Evolutionary conservation across 768 basidiomycete species (phyloP).

Genomic region (Tricholoma flavovirens): DNA sequence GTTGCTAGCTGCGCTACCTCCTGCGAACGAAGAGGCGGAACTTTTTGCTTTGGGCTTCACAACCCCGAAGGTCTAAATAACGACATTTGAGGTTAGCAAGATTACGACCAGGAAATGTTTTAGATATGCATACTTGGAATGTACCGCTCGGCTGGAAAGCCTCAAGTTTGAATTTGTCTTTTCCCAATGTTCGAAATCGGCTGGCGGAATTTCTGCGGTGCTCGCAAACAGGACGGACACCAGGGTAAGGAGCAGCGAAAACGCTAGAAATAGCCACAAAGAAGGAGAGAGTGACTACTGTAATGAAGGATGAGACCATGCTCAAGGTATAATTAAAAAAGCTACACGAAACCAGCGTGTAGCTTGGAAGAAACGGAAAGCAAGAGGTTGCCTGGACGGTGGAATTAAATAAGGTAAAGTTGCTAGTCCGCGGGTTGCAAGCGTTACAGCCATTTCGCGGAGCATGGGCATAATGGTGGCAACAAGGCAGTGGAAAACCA

Average conservation of each 20-base stretch:
- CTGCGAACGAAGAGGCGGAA: constrained; percentile 10
- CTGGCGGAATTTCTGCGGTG: constrained; percentile 26
- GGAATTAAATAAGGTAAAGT: too few relatives aligned
- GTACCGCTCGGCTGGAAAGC: constrained; percentile 22
- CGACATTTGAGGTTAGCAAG: not conserved
- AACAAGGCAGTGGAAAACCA: not conserved
- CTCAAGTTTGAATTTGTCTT: constrained; percentile 19
- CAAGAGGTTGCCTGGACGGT: not conserved
- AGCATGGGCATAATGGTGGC: not conserved
- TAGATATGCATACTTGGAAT: constrained; percentile 15
- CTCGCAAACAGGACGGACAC: constrained; percentile 7
- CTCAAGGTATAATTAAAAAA: constrained; percentile 14
- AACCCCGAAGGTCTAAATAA: constrained; percentile 24
- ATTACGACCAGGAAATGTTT: not conserved
- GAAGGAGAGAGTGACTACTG: constrained; percentile 21
- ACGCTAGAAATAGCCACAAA: constrained; percentile 19
- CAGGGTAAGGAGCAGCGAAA: constrained; percentile 24
- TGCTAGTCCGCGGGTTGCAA: not conserved
- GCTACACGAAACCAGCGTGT: constrained; percentile 6
- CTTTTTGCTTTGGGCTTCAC: constrained; percentile 15
- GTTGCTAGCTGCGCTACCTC: constrained; percentile 4
- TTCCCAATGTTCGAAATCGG: constrained; percentile 21
- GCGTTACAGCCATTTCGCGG: not conserved
- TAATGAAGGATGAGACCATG: constrained; percentile 21
- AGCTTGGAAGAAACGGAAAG: not conserved